These are phyloP conservation scores for Chamaenerion angustifolium DNA, from an alignment of 345 rosid genomes.

Conservation along the genomic window DNA sequence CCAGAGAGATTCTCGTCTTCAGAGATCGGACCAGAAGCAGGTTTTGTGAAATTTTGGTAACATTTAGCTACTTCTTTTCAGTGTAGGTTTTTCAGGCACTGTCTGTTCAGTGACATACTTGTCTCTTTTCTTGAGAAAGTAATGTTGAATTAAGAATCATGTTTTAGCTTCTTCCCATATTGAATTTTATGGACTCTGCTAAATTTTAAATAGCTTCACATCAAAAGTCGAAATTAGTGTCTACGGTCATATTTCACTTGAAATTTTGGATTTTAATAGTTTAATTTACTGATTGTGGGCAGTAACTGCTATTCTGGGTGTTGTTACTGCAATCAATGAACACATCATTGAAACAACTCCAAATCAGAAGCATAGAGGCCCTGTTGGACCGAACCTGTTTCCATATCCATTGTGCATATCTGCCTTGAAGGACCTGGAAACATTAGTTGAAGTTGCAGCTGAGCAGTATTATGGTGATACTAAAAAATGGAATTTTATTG, in stretches of 20 bases:
- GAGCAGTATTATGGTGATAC: conserved; percentile 4
- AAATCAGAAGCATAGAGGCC: conserved; percentile 18
- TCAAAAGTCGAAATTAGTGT: background rate
- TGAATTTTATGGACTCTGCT: too few species aligned
- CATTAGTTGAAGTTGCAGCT: conserved; percentile 6
- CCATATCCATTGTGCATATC: conserved; percentile 17
- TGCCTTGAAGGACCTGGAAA: conserved; percentile 3
- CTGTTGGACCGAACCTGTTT: conserved; percentile 29
- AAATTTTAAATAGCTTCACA: too few species aligned
- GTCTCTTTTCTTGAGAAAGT: background rate
- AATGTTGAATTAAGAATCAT: background rate
- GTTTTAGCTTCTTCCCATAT: too few species aligned
- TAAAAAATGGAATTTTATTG: conserved; percentile 6
- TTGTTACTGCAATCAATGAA: conserved; percentile 71
- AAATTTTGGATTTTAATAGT: conserved; percentile 5
- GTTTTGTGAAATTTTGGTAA: conserved; percentile 91
- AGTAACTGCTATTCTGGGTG: conserved; percentile 79
- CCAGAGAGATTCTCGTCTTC: conserved; percentile 84
- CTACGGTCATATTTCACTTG: background rate
- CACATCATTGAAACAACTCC: conserved; percentile 70
- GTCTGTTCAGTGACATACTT: background rate
- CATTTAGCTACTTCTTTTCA: conserved; percentile 23
- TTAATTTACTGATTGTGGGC: conserved; percentile 20
- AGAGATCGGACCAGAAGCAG: conserved; percentile 98
- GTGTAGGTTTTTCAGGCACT: background rate